These are phyloP conservation scores for Extremus antarcticus DNA, from an alignment of 495 filamentous ascomycete species.

Conservation along the genomic window DNA sequence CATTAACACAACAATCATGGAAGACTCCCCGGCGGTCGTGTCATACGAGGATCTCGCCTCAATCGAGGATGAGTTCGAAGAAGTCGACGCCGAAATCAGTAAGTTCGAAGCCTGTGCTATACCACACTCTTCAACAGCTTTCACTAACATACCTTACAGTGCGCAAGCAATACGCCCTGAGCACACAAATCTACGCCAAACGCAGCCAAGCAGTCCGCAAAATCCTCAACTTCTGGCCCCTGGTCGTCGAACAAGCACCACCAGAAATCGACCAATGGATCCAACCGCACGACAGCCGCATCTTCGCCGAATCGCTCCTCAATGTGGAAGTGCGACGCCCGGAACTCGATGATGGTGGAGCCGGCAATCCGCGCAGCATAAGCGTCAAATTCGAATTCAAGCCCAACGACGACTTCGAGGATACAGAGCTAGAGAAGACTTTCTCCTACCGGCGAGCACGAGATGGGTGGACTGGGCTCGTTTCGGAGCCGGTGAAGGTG, in stretches of 20 bases:
- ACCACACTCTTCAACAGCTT: background rate
- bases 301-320: constrained; percentile 51
- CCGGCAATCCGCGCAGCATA: constrained; percentile 48
- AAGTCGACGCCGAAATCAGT: constrained; percentile 61
- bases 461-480: constrained; percentile 59
- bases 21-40: constrained; percentile 15
- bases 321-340: constrained; percentile 60
- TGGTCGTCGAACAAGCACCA: constrained; percentile 76
- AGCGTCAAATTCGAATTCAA: constrained; percentile 49
- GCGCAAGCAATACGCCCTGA: constrained; percentile 41
- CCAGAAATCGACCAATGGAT: constrained; percentile 76
- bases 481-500: constrained; percentile 75
- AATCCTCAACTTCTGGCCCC: constrained; percentile 78
- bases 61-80: constrained; percentile 49
- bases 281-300: constrained; percentile 58
- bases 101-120: constrained; percentile 18
- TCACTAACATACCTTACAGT: constrained; percentile 32
- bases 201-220: constrained; percentile 54
- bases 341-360: constrained; percentile 44
- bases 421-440: constrained; percentile 71
- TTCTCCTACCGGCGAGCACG: constrained; percentile 65
- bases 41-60: constrained; percentile 31
- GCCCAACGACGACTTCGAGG: constrained; percentile 63
- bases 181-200: constrained; percentile 54
- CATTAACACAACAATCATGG: constrained; percentile 19